A percentile compares a stretch with the other conserved stretches of the same genome.
Conservation (phyloP, 2,329 filamentous ascomycete species). For the Aspergillus clavatus region DNA sequence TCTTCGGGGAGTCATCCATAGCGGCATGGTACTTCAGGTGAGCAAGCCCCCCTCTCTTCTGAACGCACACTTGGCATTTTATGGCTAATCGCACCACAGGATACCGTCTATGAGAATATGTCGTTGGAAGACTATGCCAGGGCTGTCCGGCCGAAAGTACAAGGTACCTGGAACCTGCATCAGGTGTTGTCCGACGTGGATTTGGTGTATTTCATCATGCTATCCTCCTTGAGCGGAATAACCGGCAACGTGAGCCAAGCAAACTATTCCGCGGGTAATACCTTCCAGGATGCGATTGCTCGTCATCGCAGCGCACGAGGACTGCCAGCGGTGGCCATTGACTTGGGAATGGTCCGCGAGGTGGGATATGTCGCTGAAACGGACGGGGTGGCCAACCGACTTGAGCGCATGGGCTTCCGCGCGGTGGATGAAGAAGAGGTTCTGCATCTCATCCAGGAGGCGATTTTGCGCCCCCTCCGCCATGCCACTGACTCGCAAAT, state of each 20-base stretch:
- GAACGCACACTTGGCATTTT: slow-evolving; percentile 4
- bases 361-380: slow-evolving; percentile 30
- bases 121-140: slow-evolving; percentile 34
- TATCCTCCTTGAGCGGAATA: slow-evolving; percentile 40
- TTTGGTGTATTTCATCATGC: slow-evolving; percentile 41
- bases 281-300: slow-evolving; percentile 36
- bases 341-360: slow-evolving; percentile 29
- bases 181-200: slow-evolving; percentile 16
- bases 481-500: too few species aligned
- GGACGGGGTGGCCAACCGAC: too few species aligned
- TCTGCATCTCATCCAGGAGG: too few species aligned
- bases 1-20: slow-evolving; percentile 15
- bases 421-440: too few species aligned
- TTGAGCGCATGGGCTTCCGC: too few species aligned
- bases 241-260: slow-evolving; percentile 45
- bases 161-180: slow-evolving; percentile 37
- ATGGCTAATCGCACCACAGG: slow-evolving; percentile 17
- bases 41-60: not conserved
- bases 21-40: slow-evolving; percentile 11
- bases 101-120: slow-evolving; percentile 37
- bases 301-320: slow-evolving; percentile 19
- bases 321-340: slow-evolving; percentile 14
- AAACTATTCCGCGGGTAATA: slow-evolving; percentile 41
- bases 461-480: too few species aligned
- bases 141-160: slow-evolving; percentile 37